phyloP scores from a whole-genome alignment of 163 green algal species.

The Scenedesmus sp. region DNA sequence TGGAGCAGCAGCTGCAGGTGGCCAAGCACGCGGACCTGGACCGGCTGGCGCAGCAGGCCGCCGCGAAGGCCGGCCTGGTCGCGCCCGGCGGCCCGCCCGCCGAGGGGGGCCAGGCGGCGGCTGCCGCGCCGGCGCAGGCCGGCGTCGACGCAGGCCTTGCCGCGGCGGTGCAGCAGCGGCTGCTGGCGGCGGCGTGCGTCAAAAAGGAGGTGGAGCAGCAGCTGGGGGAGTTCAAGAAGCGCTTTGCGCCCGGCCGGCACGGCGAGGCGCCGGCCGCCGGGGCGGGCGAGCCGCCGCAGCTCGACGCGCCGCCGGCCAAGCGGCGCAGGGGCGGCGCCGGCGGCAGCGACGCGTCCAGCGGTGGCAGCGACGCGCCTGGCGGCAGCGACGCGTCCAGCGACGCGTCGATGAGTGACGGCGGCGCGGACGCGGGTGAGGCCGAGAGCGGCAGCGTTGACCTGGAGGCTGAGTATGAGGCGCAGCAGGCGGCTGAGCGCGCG shows the following conservation, averaged over 20 bases:
- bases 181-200: constrained; percentile 51
- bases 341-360: not conserved
- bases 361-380: not conserved
- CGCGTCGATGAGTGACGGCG: not conserved
- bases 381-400: not conserved
- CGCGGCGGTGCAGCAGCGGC: constrained; percentile 20
- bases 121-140: not conserved
- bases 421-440: not conserved
- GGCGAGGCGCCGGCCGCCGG: no score
- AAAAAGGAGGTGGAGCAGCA: constrained; percentile 45
- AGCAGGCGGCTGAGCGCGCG: not conserved
- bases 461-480: constrained; percentile 10
- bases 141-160: not conserved
- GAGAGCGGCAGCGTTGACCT: constrained; percentile 11
- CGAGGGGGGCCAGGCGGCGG: not conserved
- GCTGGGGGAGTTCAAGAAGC: constrained; percentile 36
- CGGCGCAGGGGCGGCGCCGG: no score
- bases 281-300: no score
- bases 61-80: no score
- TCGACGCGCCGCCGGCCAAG: no score
- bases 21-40: constrained; percentile 49
- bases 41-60: constrained; percentile 14
- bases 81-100: no score
- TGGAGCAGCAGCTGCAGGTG: constrained; percentile 46
- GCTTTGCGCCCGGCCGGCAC: constrained; percentile 23